Evolutionary conservation across 768 basidiomycete species (phyloP).

Genomic region (Russula brevipes): DNA sequence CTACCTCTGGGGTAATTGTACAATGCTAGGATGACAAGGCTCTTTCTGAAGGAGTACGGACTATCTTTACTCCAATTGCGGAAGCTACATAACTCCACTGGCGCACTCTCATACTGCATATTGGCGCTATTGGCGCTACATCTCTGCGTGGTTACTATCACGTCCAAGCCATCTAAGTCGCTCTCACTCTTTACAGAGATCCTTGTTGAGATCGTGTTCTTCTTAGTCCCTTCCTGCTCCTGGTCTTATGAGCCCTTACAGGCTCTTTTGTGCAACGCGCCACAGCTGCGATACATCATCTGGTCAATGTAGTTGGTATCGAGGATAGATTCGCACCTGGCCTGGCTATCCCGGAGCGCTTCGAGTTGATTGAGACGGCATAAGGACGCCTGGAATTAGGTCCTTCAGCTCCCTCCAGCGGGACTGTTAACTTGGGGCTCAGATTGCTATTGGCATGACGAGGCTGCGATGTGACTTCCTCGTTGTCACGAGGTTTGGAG

Average conservation of each 20-base stretch:
- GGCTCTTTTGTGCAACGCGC: neutral
- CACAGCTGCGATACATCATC: neutral
- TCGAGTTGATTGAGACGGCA: neutral
- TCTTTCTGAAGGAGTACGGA: too few species aligned
- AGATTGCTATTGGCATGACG: too few species aligned
- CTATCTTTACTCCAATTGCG: too few species aligned
- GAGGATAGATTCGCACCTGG: neutral
- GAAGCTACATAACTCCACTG: too few species aligned
- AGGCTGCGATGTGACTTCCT: neutral
- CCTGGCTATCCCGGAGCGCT: neutral
- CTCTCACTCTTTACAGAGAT: neutral
- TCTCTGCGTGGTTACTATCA: too few species aligned
- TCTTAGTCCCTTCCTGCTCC: neutral
- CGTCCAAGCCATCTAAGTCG: neutral
- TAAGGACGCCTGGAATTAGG: neutral
- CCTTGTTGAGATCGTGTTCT: neutral
- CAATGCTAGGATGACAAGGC: too few species aligned
- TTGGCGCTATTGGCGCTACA: too few species aligned
- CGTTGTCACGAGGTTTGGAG: neutral
- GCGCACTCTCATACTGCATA: too few species aligned
- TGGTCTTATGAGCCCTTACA: neutral
- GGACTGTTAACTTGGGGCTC: neutral
- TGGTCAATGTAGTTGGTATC: neutral
- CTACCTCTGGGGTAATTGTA: too few species aligned
- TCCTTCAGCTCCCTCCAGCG: neutral